A percentile compares a stretch with the other conserved stretches of the same genome.
These are phyloP conservation scores for Lanmaoa rubissima DNA, from an alignment of 768 basidiomycete species.

Conservation along the genomic window DNA sequence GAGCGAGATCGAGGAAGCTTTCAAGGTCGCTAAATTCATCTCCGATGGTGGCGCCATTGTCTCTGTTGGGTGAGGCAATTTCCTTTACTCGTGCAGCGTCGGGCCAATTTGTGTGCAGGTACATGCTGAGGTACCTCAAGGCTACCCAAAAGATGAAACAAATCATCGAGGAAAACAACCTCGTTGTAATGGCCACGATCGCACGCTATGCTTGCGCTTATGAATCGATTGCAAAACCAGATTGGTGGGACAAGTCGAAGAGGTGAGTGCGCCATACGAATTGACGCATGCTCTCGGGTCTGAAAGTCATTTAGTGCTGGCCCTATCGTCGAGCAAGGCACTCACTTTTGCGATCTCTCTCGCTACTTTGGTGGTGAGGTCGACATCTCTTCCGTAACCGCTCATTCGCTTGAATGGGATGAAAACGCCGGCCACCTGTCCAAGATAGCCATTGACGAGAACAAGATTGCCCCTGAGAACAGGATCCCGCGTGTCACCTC, in stretches of 20 bases:
- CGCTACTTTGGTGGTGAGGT: conserved; percentile 98
- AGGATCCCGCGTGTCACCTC: conserved; percentile 92
- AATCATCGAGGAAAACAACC: conserved; percentile 90
- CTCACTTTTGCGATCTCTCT: conserved; percentile 96
- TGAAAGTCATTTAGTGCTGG: conserved; percentile 49
- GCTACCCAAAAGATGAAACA: conserved; percentile 96
- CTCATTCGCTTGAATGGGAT: conserved; percentile 90
- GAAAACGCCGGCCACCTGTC: conserved; percentile 84
- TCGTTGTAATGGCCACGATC: conserved; percentile 94
- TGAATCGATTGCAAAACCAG: conserved; percentile 71
- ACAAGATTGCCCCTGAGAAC: conserved; percentile 78
- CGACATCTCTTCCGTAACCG: conserved; percentile 73
- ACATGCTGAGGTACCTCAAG: conserved; percentile 92
- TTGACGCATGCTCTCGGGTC: background rate
- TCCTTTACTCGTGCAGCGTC: background rate
- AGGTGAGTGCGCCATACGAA: conserved; percentile 50
- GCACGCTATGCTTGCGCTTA: conserved; percentile 94
- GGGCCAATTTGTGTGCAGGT: conserved; percentile 41
- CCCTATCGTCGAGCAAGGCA: conserved; percentile 88
- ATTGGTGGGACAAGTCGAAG: conserved; percentile 95
- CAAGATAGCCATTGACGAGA: conserved; percentile 83
- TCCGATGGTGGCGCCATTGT: conserved; percentile 70
- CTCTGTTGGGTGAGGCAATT: conserved; percentile 72
- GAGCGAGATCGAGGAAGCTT: conserved; percentile 64
- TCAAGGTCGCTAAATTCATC: conserved; percentile 71